Evolutionary conservation across 116 monocot genomes (phyloP).

Genomic region (Posidonia oceanica): DNA sequence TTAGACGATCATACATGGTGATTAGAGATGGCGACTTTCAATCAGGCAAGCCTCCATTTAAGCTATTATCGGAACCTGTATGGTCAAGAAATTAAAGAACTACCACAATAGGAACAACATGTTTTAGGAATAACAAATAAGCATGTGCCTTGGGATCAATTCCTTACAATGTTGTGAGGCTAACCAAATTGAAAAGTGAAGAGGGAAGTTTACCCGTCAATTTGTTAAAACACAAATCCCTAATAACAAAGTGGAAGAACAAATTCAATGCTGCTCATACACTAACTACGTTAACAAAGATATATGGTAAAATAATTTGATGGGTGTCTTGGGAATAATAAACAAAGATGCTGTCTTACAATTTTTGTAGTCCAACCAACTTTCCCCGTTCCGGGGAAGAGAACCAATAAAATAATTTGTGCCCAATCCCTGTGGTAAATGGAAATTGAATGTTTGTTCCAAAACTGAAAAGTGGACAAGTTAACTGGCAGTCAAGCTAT

Average conservation of each 20-base stretch:
- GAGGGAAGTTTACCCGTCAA: constrained; percentile 47
- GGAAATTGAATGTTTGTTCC: too few species aligned
- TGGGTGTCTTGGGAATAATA: too few species aligned
- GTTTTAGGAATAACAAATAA: neutral
- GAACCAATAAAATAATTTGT: too few species aligned
- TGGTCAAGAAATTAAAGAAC: neutral
- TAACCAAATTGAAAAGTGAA: constrained; percentile 56
- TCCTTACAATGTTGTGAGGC: constrained; percentile 40
- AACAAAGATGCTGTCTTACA: too few species aligned
- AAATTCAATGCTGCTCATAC: too few species aligned
- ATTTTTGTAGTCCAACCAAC: neutral
- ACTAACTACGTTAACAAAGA: neutral
- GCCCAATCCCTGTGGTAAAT: too few species aligned
- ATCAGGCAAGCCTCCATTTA: constrained; percentile 41
- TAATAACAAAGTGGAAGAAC: constrained; percentile 12
- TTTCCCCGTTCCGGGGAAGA: too few species aligned
- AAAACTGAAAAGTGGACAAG: too few species aligned
- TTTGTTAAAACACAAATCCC: too few species aligned
- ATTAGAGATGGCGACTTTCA: constrained; percentile 32
- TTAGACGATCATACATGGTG: constrained; percentile 23
- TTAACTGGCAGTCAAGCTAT: too few species aligned
- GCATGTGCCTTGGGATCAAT: neutral
- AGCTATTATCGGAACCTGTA: constrained; percentile 64
- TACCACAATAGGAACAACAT: neutral
- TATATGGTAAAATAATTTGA: neutral